Percentiles rank a stretch among this genome's conserved stretches.
Conservation (phyloP, 192 early-diverging fungal genomes). For the Gigaspora rosea region DNA sequence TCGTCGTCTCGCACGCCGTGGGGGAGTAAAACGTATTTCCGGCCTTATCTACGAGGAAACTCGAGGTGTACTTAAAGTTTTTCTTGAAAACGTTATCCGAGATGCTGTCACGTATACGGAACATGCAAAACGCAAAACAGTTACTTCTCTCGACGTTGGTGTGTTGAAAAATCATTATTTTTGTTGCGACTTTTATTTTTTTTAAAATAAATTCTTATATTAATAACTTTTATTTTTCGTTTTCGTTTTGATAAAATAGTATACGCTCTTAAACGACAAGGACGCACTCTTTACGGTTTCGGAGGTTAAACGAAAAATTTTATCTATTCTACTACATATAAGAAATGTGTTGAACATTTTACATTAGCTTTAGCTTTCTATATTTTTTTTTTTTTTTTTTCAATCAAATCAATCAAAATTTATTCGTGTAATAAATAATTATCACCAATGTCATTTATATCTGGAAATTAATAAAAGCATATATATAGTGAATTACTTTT, state of each 20-base stretch:
- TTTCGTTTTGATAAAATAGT: constrained; percentile 45
- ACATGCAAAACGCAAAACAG: constrained; percentile 99
- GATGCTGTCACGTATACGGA: constrained; percentile 91
- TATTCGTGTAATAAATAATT: no score
- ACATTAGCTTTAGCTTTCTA: no score
- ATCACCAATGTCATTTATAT: no score
- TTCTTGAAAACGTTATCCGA: constrained; percentile 98
- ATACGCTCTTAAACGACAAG: constrained; percentile 98
- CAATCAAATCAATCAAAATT: no score
- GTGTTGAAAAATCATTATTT: neutral
- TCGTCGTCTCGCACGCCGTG: constrained; percentile 98
- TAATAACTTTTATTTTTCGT: neutral
- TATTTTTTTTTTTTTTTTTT: no score
- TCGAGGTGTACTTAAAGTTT: constrained; percentile 94
- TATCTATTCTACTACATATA: no score
- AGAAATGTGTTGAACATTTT: no score
- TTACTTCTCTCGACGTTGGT: constrained; percentile 95
- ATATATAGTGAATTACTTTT: no score
- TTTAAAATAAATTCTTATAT: neutral
- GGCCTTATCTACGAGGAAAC: constrained; percentile 99
- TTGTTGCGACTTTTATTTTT: neutral
- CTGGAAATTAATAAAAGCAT: no score
- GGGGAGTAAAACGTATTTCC: constrained; percentile 99
- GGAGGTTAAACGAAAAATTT: constrained; percentile 47
- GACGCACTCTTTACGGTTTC: constrained; percentile 86